Conservation (phyloP, 2,329 filamentous ascomycete genomes). For the Phoma herbarum region DNA sequence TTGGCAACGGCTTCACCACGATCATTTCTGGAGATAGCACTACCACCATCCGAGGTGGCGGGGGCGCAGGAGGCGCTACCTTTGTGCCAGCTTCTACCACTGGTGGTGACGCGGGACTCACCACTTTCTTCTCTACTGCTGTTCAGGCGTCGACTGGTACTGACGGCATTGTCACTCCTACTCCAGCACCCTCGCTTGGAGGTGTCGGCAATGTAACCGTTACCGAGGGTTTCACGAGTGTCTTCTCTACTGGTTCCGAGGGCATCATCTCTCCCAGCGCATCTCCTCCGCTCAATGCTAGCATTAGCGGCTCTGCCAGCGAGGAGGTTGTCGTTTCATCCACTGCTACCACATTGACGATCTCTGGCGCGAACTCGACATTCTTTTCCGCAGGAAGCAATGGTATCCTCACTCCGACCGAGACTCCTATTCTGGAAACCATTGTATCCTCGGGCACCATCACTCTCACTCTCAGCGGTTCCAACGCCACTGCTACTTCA, state of each 20-base stretch:
- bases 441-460: conserved; percentile 17
- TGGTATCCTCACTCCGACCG: conserved; percentile 19
- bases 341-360: conserved; percentile 11
- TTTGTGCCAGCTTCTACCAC: conserved; percentile 40
- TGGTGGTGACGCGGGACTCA: conserved; percentile 29
- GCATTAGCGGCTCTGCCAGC: background rate
- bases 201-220: conserved; percentile 23
- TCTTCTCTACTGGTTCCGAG: conserved; percentile 25
- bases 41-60: conserved; percentile 24
- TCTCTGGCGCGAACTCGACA: conserved; percentile 19
- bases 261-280: conserved; percentile 26
- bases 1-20: conserved; percentile 31
- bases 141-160: conserved; percentile 29
- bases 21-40: conserved; percentile 38
- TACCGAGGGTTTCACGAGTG: conserved; percentile 22
- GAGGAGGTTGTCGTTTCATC: conserved; percentile 9
- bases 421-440: conserved; percentile 9
- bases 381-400: conserved; percentile 21
- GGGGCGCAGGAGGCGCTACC: conserved; percentile 28
- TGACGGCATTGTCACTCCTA: conserved; percentile 25
- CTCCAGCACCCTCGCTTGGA: conserved; percentile 11
- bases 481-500: conserved; percentile 19
- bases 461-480: conserved; percentile 9
- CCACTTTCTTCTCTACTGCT: conserved; percentile 34
- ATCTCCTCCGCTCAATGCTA: conserved; percentile 7